Conservation (phyloP, 805 yeast genomes). For the Ogataea trehaloabstinens region DNA sequence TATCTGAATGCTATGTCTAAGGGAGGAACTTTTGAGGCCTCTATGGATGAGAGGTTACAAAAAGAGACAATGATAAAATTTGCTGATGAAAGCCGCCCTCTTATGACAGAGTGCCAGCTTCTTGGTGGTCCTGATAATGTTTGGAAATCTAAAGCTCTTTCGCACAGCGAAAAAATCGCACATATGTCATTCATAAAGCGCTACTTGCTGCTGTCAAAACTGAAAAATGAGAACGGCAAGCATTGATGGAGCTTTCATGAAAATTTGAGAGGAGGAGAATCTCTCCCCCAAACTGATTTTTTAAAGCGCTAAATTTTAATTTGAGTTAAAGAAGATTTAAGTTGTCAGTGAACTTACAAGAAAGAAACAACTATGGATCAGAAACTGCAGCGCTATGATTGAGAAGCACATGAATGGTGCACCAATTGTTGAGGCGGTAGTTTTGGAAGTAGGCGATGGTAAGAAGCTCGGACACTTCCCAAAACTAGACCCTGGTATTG, state of each 20-base stretch:
- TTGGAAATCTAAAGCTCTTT: conserved; percentile 29
- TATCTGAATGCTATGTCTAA: conserved; percentile 29
- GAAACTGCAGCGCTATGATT: neutral
- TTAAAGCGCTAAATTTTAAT: conserved; percentile 1
- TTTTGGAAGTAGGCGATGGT: neutral
- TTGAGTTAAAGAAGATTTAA: neutral
- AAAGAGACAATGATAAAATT: conserved; percentile 22
- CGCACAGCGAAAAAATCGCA: conserved; percentile 29
- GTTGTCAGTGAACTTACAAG: neutral
- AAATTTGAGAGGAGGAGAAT: neutral
- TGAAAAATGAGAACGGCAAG: neutral
- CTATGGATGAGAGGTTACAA: conserved; percentile 8
- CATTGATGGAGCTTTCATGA: too few relatives aligned
- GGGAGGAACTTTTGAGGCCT: conserved; percentile 34
- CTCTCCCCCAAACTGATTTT: too few relatives aligned
- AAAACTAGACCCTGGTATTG: neutral
- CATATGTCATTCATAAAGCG: conserved; percentile 31
- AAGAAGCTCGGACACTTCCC: neutral
- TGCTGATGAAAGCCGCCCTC: conserved; percentile 7
- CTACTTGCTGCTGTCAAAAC: conserved; percentile 9
- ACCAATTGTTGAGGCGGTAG: conserved; percentile 2
- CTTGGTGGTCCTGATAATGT: conserved; percentile 26
- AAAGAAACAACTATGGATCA: neutral
- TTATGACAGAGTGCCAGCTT: conserved; percentile 31
- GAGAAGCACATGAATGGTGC: neutral